Conservation (phyloP, 2,329 filamentous ascomycete species). For the Diplodia intermedia region DNA sequence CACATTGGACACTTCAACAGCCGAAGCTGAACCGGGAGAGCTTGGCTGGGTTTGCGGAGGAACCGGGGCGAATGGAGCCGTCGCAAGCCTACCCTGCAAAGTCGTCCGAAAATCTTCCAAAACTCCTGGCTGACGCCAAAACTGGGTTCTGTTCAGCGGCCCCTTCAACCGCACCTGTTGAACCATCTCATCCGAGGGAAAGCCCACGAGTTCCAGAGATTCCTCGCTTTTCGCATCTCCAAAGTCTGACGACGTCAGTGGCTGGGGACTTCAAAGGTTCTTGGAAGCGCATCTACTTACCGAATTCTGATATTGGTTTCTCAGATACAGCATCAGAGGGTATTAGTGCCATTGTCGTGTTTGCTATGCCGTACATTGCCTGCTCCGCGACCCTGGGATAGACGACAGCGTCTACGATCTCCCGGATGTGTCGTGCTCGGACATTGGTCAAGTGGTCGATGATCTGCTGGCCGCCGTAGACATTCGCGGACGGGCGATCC, state of each 20-base stretch:
- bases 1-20: slow-evolving; percentile 24
- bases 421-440: slow-evolving; percentile 50
- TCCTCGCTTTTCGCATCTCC: background rate
- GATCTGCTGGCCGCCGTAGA: slow-evolving; percentile 41
- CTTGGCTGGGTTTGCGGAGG: slow-evolving; percentile 19
- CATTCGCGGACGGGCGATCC: slow-evolving; percentile 2
- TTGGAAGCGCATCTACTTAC: background rate
- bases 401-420: slow-evolving; percentile 50
- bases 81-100: slow-evolving; percentile 43
- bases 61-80: slow-evolving; percentile 12
- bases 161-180: slow-evolving; percentile 51
- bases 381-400: slow-evolving; percentile 51
- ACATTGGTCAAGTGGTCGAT: slow-evolving; percentile 48
- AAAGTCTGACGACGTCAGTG: background rate
- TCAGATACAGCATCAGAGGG: slow-evolving; percentile 46
- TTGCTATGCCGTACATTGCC: slow-evolving; percentile 51
- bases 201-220: slow-evolving; percentile 49
- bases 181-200: slow-evolving; percentile 49
- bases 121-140: slow-evolving; percentile 53
- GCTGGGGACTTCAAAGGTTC: background rate
- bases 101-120: slow-evolving; percentile 49
- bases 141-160: slow-evolving; percentile 51
- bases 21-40: slow-evolving; percentile 6
- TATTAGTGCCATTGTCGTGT: slow-evolving; percentile 54
- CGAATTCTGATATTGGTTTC: slow-evolving; percentile 31